A percentile compares a stretch with the other conserved stretches of the same genome.
Conservation (phyloP, 2,329 filamentous ascomycete species). For the Fusarium sp. region DNA sequence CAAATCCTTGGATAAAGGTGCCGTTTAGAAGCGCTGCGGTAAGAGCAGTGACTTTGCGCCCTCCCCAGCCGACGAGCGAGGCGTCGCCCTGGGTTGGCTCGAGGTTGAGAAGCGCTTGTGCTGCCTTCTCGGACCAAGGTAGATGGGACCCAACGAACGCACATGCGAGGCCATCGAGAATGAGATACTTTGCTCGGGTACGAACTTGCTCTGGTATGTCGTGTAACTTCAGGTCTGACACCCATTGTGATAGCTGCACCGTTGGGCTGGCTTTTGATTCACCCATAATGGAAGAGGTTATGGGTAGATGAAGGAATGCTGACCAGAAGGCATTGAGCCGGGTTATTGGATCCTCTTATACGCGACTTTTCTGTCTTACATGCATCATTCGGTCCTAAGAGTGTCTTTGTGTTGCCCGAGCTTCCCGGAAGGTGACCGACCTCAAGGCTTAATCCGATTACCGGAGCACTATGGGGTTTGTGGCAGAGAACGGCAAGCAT, state of each 20-base stretch:
- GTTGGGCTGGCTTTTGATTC: not conserved
- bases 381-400: not conserved
- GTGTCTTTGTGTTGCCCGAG: not conserved
- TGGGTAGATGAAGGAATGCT: not conserved
- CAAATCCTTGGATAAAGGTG: constrained; percentile 12
- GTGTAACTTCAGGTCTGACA: not conserved
- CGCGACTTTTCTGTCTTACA: not conserved
- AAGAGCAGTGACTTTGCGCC: constrained; percentile 1
- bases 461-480: not conserved
- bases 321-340: too few species aligned
- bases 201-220: not conserved
- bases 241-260: constrained; percentile 7
- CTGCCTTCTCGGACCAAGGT: constrained; percentile 5
- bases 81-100: constrained; percentile 4
- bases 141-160: constrained; percentile 11
- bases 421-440: not conserved
- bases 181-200: constrained; percentile 1
- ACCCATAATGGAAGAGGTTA: not conserved
- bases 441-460: not conserved
- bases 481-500: not conserved
- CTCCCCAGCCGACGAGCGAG: constrained; percentile 1
- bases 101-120: not conserved
- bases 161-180: constrained; percentile 3
- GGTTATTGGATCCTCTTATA: not conserved
- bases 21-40: constrained; percentile 9